Base-by-base conservation (phyloP, 495 filamentous ascomycete genomes). In the Penicillium desertorum region DNA sequence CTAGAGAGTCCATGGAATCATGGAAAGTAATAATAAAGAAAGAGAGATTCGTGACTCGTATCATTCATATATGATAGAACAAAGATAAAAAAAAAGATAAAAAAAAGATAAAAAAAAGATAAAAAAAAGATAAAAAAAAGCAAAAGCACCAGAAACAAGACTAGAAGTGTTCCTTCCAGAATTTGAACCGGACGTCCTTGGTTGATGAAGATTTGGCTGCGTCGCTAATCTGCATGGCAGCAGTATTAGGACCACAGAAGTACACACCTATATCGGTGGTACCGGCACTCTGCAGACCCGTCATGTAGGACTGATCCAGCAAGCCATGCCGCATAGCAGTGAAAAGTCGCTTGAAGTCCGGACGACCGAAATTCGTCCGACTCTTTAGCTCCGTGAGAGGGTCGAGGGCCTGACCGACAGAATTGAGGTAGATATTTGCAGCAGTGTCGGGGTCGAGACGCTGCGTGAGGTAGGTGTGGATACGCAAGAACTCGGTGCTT, bases 401-500 rank as follows among this genome's bases (percentile, higher is more conserved):
- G 68, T 99, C 94, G 27, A 91, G 78, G 14, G 83, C 86, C 51
- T 86, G 84, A 54, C 94, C 94, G 36, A 98, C 93, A 58, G 85
- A 89, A 76, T 99, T 98, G 27, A 99, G 81, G 54, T 97, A 91
- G 73, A 99, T 97, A 68, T 99, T 99, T 48, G 96, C 84, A 3
- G 92, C 87, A 2, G 90, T 96, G 64, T 99, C 91, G 57, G 86
- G 79, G 73, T 98, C 92, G 20, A 99, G 83, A 50, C 82, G 86
- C 73, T 98, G 94, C 5, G 94, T 99, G 41, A 99, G 88, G 67
- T 96, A 99, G 3, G 92, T 98, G 76, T 98, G 94, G 62, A 99
- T 99, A 65, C 91, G 89, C 63, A 99, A 81, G 83, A 99, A 99
- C 64, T 97, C 92, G 1, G 85, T 78, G 30, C 82, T 83, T 30